These are phyloP conservation scores for Coccomyxa sp. DNA, from an alignment of 139 green algal species.

Conservation along the genomic window DNA sequence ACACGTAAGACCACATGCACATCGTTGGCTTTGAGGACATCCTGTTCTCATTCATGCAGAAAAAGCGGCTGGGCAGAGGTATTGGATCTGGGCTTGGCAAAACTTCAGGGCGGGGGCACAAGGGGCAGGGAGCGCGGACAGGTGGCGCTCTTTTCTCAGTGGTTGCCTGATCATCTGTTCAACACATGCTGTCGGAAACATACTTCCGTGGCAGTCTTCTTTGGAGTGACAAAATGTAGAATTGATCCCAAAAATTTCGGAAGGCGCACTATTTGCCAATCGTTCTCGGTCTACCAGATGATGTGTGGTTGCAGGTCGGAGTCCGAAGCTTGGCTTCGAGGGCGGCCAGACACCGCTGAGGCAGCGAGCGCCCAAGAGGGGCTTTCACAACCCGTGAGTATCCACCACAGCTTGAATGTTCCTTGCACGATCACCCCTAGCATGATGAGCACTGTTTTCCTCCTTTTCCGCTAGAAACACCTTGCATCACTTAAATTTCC, in stretches of 20 bases:
- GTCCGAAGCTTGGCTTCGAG: constrained; percentile 65
- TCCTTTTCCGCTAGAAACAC: neutral
- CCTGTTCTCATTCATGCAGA: constrained; percentile 16
- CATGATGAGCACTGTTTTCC: neutral
- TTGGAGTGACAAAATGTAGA: too few species aligned
- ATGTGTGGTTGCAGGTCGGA: constrained; percentile 21
- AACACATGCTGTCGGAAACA: too few species aligned
- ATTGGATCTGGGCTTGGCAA: constrained; percentile 71
- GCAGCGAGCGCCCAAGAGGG: constrained; percentile 54
- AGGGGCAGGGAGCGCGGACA: constrained; percentile 70
- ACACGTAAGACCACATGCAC: neutral
- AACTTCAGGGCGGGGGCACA: constrained; percentile 69
- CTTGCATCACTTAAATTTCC: neutral
- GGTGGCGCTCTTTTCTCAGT: constrained; percentile 8
- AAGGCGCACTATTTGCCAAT: too few species aligned
- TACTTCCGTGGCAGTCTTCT: too few species aligned
- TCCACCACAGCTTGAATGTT: neutral
- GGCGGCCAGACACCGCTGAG: constrained; percentile 76
- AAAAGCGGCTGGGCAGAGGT: constrained; percentile 58
- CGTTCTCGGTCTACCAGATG: too few species aligned
- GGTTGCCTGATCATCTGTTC: too few species aligned
- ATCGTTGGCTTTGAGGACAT: neutral
- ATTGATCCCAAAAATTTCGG: too few species aligned
- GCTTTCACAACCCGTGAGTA: constrained; percentile 63
- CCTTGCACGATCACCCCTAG: neutral